Conservation (phyloP, 2,329 filamentous ascomycete genomes). For the Paraphaeosphaeria minitans region DNA sequence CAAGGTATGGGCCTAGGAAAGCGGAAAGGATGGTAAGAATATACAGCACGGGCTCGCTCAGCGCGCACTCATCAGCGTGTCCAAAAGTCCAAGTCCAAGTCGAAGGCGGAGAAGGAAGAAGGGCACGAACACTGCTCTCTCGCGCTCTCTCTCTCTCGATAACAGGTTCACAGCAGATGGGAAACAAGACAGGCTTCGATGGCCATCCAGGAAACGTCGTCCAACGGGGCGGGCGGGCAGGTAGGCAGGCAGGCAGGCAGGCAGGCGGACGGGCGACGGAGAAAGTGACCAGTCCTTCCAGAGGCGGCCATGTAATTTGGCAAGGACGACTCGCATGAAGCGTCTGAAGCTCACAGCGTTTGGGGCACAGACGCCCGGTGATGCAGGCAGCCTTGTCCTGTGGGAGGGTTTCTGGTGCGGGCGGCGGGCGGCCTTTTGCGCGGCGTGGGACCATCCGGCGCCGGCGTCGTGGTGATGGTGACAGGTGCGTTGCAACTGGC, state of each 20-base stretch:
- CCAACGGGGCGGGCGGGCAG: neutral
- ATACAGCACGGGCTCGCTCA: neutral
- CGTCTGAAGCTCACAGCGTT: conserved; percentile 9
- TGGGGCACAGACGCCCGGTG: conserved; percentile 2
- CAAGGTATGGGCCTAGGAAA: neutral
- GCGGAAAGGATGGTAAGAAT: conserved; percentile 3
- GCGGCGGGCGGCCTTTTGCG: neutral
- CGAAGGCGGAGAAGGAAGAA: conserved; percentile 12
- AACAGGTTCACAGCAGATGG: conserved; percentile 33
- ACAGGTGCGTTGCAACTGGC: neutral
- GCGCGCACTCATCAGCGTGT: conserved; percentile 18
- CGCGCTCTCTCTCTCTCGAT: neutral
- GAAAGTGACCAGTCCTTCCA: neutral
- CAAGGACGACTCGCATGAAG: conserved; percentile 9
- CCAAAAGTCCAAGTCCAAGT: conserved; percentile 12
- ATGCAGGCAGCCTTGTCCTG: neutral
- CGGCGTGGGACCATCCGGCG: neutral
- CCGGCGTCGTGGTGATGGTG: too few relatives aligned
- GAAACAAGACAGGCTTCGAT: conserved; percentile 27
- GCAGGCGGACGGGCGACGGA: neutral
- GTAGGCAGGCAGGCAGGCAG: too few relatives aligned
- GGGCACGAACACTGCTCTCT: too few relatives aligned
- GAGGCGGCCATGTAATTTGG: neutral
- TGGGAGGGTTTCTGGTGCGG: neutral
- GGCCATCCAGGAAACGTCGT: conserved; percentile 32